Evolutionary conservation across 2,329 filamentous ascomycete species (phyloP).

Genomic region (Exserohilum turcica): DNA sequence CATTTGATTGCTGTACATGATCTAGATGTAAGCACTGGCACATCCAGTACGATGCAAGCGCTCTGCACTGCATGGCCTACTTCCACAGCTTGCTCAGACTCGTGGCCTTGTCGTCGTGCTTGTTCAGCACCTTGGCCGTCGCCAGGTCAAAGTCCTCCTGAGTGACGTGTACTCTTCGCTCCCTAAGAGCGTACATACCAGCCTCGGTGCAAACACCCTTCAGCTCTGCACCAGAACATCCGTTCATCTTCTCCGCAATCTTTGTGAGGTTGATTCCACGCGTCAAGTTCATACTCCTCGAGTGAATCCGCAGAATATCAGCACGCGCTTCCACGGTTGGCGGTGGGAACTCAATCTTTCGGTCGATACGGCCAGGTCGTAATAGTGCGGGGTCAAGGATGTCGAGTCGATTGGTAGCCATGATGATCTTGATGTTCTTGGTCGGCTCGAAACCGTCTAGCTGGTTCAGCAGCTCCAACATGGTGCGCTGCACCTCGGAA

Average conservation of each 20-base stretch:
- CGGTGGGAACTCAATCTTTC: constrained; percentile 98
- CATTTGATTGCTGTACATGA: constrained; percentile 24
- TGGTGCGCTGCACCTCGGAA: constrained; percentile 96
- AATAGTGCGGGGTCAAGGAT: constrained; percentile 95
- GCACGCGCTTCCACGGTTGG: constrained; percentile 95
- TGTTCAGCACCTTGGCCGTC: constrained; percentile 98
- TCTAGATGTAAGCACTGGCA: constrained; percentile 4
- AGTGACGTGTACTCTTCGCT: constrained; percentile 95
- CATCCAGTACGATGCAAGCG: constrained; percentile 1
- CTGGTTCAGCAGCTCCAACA: constrained; percentile 98
- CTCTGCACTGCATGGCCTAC: constrained; percentile 48
- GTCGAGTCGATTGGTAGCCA: constrained; percentile 98
- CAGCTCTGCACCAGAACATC: constrained; percentile 93
- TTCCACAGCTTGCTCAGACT: constrained; percentile 88
- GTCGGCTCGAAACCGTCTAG: constrained; percentile 98
- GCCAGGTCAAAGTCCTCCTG: constrained; percentile 99
- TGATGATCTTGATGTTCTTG: constrained; percentile 99
- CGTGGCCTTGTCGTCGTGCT: constrained; percentile 98
- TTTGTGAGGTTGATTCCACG: constrained; percentile 96
- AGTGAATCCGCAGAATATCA: constrained; percentile 97
- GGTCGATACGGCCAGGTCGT: constrained; percentile 94
- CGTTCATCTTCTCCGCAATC: constrained; percentile 99
- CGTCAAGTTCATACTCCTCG: constrained; percentile 97
- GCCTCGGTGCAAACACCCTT: constrained; percentile 99
- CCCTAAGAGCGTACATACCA: constrained; percentile 95